Conservation (phyloP, 2,329 filamentous ascomycete genomes). For the Rhynchosporium graminicola region DNA sequence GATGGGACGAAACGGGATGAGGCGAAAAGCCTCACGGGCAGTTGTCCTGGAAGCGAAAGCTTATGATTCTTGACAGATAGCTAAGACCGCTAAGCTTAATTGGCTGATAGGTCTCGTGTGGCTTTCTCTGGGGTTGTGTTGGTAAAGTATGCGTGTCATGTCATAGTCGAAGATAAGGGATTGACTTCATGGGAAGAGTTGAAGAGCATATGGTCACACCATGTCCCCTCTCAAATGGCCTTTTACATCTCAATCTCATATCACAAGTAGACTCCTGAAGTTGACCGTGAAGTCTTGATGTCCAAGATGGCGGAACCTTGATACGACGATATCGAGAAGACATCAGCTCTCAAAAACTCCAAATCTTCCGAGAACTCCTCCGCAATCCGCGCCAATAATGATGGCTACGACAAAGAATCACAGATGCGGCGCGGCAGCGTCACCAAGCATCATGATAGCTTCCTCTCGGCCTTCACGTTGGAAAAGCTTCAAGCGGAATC, state of each 20-base stretch:
- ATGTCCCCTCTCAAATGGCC: neutral
- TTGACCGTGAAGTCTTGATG: neutral
- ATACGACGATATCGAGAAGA: slow-evolving; percentile 17
- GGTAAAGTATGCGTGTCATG: neutral
- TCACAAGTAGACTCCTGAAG: neutral
- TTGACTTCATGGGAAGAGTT: neutral
- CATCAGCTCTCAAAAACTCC: slow-evolving; percentile 3
- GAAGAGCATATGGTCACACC: neutral
- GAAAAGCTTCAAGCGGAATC: slow-evolving; percentile 20
- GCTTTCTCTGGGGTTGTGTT: neutral
- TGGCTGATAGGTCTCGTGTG: slow-evolving; percentile 5
- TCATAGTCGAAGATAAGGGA: slow-evolving; percentile 4
- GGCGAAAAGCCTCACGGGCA: slow-evolving; percentile 2
- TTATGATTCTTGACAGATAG: slow-evolving; percentile 2
- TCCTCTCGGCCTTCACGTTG: slow-evolving; percentile 17
- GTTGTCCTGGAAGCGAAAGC: slow-evolving; percentile 2
- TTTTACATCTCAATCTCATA: neutral
- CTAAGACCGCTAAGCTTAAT: slow-evolving; percentile 12
- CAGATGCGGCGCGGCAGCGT: slow-evolving; percentile 16
- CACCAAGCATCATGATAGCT: slow-evolving; percentile 17
- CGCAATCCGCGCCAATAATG: neutral
- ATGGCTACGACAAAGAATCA: slow-evolving; percentile 10
- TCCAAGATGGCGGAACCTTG: slow-evolving; percentile 12
- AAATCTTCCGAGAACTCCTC: slow-evolving; percentile 12
- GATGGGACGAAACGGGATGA: neutral